Evolutionary conservation across 371 early-diverging fungal species (phyloP).

Genomic region (Sporodiniella umbellata): DNA sequence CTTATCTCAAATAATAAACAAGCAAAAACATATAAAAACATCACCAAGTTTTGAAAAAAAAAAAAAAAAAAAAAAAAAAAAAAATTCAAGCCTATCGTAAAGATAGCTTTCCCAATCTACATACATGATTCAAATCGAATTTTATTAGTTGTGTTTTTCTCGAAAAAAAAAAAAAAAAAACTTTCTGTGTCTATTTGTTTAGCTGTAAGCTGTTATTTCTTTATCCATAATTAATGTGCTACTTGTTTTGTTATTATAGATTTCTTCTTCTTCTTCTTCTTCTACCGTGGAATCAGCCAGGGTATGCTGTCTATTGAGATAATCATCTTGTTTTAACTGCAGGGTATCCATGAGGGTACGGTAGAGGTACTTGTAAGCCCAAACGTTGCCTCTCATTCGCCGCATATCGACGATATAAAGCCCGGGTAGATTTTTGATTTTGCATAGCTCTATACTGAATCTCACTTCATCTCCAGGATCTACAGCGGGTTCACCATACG

Average conservation of each 20-base stretch:
- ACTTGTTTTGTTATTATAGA: conserved; percentile 7
- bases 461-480: conserved; percentile 86
- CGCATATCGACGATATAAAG: conserved; percentile 90
- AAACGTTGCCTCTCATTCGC: conserved; percentile 87
- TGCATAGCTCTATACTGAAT: conserved; percentile 85
- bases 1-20: no score
- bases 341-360: conserved; percentile 61
- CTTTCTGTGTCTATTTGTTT: no score
- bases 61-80: no score
- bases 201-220: not conserved
- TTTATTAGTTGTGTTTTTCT: no score
- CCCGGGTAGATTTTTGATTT: conserved; percentile 83
- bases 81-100: no score
- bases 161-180: no score
- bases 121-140: no score
- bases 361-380: conserved; percentile 92
- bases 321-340: conserved; percentile 47
- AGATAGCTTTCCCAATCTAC: no score
- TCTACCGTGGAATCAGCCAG: not conserved
- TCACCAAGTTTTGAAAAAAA: no score
- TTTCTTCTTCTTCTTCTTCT: not conserved
- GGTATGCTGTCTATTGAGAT: conserved; percentile 14
- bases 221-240: conserved; percentile 12
- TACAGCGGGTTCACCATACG: conserved; percentile 90
- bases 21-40: no score